phyloP scores from a whole-genome alignment of 345 rosid genomes.

The Citrus glauca region DNA sequence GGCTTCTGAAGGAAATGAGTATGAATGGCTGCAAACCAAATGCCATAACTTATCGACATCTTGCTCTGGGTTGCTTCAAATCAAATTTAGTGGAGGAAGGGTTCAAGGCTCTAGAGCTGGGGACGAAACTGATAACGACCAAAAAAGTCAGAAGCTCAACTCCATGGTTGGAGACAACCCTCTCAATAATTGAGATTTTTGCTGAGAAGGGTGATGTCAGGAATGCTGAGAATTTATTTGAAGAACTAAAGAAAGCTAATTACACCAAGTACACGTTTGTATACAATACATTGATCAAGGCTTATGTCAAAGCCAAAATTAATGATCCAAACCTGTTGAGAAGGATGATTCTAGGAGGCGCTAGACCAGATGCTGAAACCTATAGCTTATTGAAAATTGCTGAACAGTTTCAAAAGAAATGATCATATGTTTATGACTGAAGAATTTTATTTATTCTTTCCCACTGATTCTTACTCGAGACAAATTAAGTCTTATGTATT shows the following conservation, averaged over 20 bases:
- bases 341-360: slow-evolving; percentile 91
- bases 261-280: slow-evolving; percentile 73
- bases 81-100: slow-evolving; percentile 60
- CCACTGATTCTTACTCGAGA: slow-evolving; percentile 1
- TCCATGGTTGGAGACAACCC: slow-evolving; percentile 88
- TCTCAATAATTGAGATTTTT: slow-evolving; percentile 62
- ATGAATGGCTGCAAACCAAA: slow-evolving; percentile 57
- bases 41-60: slow-evolving; percentile 75
- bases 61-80: slow-evolving; percentile 84
- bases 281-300: slow-evolving; percentile 72
- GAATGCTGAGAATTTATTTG: slow-evolving; percentile 72
- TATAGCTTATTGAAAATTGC: slow-evolving; percentile 76
- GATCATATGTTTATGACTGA: background rate
- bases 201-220: slow-evolving; percentile 71
- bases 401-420: slow-evolving; percentile 46
- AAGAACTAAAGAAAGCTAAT: slow-evolving; percentile 60
- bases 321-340: slow-evolving; percentile 69
- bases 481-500: background rate
- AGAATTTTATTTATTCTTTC: slow-evolving; percentile 3
- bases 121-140: slow-evolving; percentile 40
- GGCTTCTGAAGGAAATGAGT: slow-evolving; percentile 62
- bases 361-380: slow-evolving; percentile 90
- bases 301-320: slow-evolving; percentile 69
- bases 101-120: slow-evolving; percentile 61
- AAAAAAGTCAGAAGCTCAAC: slow-evolving; percentile 55